Percentiles rank a stretch among this genome's conserved stretches.
Conservation (phyloP, 257 asterid species). For the Ophiorrhiza pumila region DNA sequence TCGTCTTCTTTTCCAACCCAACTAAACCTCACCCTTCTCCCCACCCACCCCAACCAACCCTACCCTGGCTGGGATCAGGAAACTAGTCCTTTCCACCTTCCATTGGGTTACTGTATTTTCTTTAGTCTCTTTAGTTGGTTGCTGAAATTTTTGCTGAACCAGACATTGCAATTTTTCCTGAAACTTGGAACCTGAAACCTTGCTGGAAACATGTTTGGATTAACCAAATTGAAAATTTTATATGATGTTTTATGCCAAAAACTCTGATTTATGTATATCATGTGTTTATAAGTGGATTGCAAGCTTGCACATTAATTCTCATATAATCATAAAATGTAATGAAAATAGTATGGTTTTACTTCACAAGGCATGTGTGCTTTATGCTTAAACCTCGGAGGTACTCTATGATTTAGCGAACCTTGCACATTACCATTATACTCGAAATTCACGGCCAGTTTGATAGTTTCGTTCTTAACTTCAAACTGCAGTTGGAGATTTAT, state of each 20-base stretch:
- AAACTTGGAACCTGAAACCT: neutral
- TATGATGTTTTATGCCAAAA: neutral
- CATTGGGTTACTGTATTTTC: neutral
- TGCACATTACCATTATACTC: neutral
- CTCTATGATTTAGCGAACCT: neutral
- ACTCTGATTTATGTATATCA: neutral
- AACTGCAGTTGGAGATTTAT: slow-evolving; percentile 69
- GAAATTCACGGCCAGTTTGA: neutral
- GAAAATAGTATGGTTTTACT: neutral
- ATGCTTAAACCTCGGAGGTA: neutral
- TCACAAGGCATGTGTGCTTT: neutral
- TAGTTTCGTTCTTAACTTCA: neutral
- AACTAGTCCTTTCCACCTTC: neutral
- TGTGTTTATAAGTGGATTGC: no score
- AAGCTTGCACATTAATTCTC: neutral
- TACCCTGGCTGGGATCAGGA: neutral
- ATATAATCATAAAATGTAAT: neutral
- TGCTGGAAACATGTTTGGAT: neutral
- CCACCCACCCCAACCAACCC: neutral
- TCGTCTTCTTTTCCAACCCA: neutral
- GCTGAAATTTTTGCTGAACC: neutral
- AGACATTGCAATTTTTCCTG: neutral
- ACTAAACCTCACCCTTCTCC: neutral
- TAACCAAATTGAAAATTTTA: neutral
- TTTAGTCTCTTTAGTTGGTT: neutral